Evolutionary conservation across 1,139 yeast genomes (phyloP), one percentile per base, ranked within the genome.

Genomic region (Geotrichum klebahnii): DNA sequence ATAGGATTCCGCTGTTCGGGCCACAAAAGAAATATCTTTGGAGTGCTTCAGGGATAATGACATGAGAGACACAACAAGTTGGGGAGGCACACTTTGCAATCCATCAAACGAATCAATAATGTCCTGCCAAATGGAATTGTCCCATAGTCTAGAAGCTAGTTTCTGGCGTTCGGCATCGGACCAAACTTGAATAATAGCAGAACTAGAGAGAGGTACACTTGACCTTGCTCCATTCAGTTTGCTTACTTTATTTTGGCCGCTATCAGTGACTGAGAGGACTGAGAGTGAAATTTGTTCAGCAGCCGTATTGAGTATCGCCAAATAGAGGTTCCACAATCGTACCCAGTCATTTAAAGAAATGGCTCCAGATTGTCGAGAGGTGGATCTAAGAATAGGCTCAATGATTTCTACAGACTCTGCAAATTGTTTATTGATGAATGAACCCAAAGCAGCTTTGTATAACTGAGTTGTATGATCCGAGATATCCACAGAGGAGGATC

Each of bases 351-450:
- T 20, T 10, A 16, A 9, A 12, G 38, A 16, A 22, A 43, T 5
- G 10, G 14, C 24, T 39, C 44, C 34, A 4, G 41, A 9, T n/a
- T 43, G 23, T 6, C 33, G 32, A 22, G 16, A n/a, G 17, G 10
- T 16, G 6, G 44, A 12, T 16, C 28, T 17, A 4, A 51, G 16
- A 12, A 48, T n/a, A 10, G 54, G 52, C 14, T 48, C 51, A 12
- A 51, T 17, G 12, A 37, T 23, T 9, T 36, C 46, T n/a, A 37
- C 42, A 4, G 52, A 44, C 16, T 48, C 51, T 17, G 54, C 35
- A 26, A 51, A 51, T 42, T 48, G 50, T 23, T 48, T 44, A 24
- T 51, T 51, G 36, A 51, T 41, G 40, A 51, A 51, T 9, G 48
- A 34, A 22, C 45, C 33, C 12, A 51, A 35, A n/a, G 52, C 51